Evolutionary conservation across 2,329 filamentous ascomycete genomes (phyloP), one percentile per base, ranked within the genome.

Genomic region (Penicillium fuscoglaucum): DNA sequence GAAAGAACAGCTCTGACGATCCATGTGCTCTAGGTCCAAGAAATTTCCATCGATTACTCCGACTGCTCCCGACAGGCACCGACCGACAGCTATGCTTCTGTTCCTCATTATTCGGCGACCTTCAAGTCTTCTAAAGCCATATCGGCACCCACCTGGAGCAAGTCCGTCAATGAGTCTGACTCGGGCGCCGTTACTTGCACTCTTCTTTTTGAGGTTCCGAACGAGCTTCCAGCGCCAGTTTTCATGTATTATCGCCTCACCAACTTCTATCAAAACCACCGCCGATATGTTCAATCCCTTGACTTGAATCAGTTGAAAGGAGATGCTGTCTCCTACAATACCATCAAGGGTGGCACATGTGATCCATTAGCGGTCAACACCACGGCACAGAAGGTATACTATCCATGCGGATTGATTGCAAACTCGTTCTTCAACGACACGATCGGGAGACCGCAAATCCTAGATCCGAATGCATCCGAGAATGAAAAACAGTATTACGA

Each of bases 211-310:
- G 80, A 84, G 37, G 87, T 97, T 9, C 91, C 91, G 1, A 88
- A 93, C 68, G 80, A 87, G 58, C 88, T 99, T 76, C 82, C 84
- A 3, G 85, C 92, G 1, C 92, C 93, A 0, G 90, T 99, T 12
- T 84, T 93, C 61, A 87, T 98, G 76, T 99, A 97, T 80, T 99
- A 99, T 77, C 89, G 90, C 66, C 87, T 99, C 62, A 93, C 91
- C 58, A 96, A 98, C 78, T 99, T 99, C 79, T 98, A 98, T 80
- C 95, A 99, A 77, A 99, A 99, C 74, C 95, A 99, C 74, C 89
- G 95, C 65, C 88, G 93, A 75, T 99, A 99, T 68, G 95, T 97
- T 60, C 90, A 91, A 72, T 96, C 91, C 1, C 89, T 96, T 69
- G 89, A 93, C 70, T 83, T 88, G 57, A 82, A 90, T 52, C 95